Percentiles rank a stretch among this genome's conserved stretches.
Evolutionary conservation across 805 yeast genomes (phyloP).

Genomic region (Metschnikowia peoriensis): DNA sequence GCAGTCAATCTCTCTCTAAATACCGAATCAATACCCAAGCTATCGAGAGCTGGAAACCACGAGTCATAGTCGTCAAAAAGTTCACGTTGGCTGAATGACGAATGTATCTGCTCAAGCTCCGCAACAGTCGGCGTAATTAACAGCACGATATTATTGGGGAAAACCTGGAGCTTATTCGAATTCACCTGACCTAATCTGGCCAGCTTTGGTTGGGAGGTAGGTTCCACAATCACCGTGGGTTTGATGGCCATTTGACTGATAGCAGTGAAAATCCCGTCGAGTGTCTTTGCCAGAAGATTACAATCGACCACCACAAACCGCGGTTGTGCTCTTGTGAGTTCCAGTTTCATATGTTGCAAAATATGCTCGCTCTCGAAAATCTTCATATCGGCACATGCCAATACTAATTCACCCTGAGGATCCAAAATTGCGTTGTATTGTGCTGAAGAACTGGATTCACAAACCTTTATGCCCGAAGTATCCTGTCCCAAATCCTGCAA

Average conservation of each 20-base stretch:
- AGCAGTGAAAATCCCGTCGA: conserved; percentile 20
- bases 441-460: conserved; percentile 45
- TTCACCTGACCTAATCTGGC: conserved; percentile 39
- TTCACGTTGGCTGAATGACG: conserved; percentile 41
- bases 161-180: conserved; percentile 33
- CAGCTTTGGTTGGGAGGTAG: conserved; percentile 72
- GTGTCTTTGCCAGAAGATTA: conserved; percentile 51
- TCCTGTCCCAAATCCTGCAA: conserved; percentile 29
- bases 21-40: conserved; percentile 46
- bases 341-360: conserved; percentile 30
- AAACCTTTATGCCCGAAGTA: conserved; percentile 39
- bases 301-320: conserved; percentile 61
- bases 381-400: conserved; percentile 87
- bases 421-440: conserved; percentile 73
- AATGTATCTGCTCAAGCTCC: conserved; percentile 58
- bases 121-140: conserved; percentile 66
- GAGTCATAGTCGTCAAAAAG: conserved; percentile 49
- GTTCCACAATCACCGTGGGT: conserved; percentile 58
- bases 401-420: conserved; percentile 55
- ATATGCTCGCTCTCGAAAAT: conserved; percentile 52
- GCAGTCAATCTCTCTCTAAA: conserved; percentile 48
- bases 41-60: conserved; percentile 78
- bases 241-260: conserved; percentile 8
- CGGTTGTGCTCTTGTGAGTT: conserved; percentile 46
- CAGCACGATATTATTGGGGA: conserved; percentile 46